Conservation (phyloP, 2,329 filamentous ascomycete species). For the Penicillium sp. region DNA sequence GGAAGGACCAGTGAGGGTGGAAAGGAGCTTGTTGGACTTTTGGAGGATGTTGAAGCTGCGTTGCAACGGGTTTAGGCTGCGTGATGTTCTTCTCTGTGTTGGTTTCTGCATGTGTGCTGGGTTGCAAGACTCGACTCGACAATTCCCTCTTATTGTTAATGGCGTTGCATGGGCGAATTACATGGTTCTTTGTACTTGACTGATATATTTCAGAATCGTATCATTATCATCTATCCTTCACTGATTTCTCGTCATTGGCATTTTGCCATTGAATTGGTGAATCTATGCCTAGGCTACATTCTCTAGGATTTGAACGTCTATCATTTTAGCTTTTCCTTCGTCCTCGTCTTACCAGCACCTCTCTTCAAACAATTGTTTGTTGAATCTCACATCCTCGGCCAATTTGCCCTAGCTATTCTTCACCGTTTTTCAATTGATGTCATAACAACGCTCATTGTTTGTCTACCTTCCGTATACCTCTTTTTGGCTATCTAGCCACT, state of each 20-base stretch:
- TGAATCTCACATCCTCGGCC: no score
- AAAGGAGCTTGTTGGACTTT: slow-evolving; percentile 55
- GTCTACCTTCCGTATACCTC: neutral
- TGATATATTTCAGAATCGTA: neutral
- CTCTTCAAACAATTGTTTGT: no score
- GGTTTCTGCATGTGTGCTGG: slow-evolving; percentile 9
- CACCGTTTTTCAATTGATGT: neutral
- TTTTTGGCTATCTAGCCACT: neutral
- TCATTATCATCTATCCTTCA: neutral
- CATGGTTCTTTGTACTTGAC: neutral
- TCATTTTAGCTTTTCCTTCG: no score
- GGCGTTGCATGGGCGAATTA: slow-evolving; percentile 8
- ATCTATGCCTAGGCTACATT: neutral
- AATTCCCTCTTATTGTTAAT: slow-evolving; percentile 11
- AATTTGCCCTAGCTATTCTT: neutral
- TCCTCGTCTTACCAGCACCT: neutral
- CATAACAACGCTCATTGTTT: neutral
- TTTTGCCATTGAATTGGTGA: neutral
- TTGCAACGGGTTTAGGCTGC: slow-evolving; percentile 46
- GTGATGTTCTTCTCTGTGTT: neutral
- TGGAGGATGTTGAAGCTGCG: slow-evolving; percentile 64
- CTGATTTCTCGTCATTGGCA: neutral
- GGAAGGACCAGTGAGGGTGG: slow-evolving; percentile 54
- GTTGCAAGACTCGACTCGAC: slow-evolving; percentile 3
- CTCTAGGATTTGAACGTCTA: no score